Evolutionary conservation across 2,329 filamentous ascomycete species (phyloP).

Genomic region (Xylariaceae sp.): DNA sequence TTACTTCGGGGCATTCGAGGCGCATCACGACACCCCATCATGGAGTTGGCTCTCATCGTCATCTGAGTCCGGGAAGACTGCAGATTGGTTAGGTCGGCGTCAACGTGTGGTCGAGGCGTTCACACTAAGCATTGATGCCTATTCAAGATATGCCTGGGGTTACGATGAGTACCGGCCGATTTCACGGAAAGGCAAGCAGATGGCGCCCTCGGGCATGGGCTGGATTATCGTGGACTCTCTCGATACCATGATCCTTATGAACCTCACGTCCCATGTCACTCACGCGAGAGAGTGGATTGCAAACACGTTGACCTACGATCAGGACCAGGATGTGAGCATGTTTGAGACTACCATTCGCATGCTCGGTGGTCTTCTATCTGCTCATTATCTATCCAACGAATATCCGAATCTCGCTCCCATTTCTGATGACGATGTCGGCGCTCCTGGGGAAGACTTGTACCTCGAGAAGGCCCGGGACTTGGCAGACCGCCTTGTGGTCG

Average conservation of each 20-base stretch:
- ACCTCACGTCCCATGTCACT: slow-evolving; percentile 76
- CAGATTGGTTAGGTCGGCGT: slow-evolving; percentile 73
- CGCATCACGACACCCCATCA: slow-evolving; percentile 35
- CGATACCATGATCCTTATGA: slow-evolving; percentile 98
- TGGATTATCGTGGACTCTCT: slow-evolving; percentile 98
- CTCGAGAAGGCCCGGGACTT: slow-evolving; percentile 93
- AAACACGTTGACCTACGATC: slow-evolving; percentile 74
- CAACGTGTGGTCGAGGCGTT: slow-evolving; percentile 86
- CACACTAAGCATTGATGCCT: slow-evolving; percentile 84
- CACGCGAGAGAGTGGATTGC: slow-evolving; percentile 88
- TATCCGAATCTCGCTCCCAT: slow-evolving; percentile 76
- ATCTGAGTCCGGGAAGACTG: slow-evolving; percentile 36
- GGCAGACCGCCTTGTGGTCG: slow-evolving; percentile 77
- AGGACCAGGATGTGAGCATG: slow-evolving; percentile 92
- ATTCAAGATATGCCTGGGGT: slow-evolving; percentile 90
- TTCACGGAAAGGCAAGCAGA: slow-evolving; percentile 71
- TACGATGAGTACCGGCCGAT: slow-evolving; percentile 84
- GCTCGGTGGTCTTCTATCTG: slow-evolving; percentile 86
- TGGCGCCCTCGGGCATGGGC: slow-evolving; percentile 83
- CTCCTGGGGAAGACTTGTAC: slow-evolving; percentile 81
- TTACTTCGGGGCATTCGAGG: slow-evolving; percentile 59
- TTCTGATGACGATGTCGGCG: slow-evolving; percentile 63
- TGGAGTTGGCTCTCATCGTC: slow-evolving; percentile 57
- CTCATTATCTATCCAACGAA: slow-evolving; percentile 85
- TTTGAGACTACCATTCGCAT: slow-evolving; percentile 98